Conservation (phyloP, 176 grass and related monocot genomes). For the Bromus sterilis region DNA sequence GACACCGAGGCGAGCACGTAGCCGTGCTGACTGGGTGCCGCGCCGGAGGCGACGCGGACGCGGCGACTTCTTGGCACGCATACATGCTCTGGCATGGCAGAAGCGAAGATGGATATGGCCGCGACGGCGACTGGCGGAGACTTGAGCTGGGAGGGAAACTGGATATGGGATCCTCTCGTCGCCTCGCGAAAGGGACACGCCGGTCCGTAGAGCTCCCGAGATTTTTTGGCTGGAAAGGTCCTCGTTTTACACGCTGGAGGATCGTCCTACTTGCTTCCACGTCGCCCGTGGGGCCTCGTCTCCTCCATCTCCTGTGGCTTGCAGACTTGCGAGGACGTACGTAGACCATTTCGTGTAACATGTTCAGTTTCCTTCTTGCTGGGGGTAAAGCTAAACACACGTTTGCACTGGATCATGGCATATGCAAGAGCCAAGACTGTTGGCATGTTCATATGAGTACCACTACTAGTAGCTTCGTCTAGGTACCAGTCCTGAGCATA, state of each 20-base stretch:
- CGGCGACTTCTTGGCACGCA: background rate
- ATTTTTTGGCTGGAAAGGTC: conserved; percentile 20
- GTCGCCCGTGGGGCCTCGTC: conserved; percentile 20
- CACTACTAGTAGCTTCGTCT: background rate
- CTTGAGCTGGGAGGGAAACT: conserved; percentile 15
- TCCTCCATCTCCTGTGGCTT: background rate
- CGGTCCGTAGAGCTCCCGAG: too few species aligned
- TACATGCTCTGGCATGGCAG: background rate
- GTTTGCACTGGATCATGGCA: background rate
- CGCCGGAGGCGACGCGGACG: conserved; percentile 5
- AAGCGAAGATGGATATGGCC: background rate
- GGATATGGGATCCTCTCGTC: conserved; percentile 5
- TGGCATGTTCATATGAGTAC: background rate
- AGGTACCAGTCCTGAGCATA: background rate
- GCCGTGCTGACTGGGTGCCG: conserved; percentile 35
- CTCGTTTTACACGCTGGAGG: conserved; percentile 36
- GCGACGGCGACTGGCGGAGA: background rate
- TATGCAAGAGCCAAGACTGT: too few species aligned
- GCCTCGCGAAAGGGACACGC: too few species aligned
- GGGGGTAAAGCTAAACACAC: too few species aligned
- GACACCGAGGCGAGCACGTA: background rate
- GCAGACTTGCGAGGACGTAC: too few species aligned
- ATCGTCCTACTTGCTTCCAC: conserved; percentile 18
- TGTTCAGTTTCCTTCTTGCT: too few species aligned
- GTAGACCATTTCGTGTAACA: too few species aligned